Evolutionary conservation across 495 filamentous ascomycete species (phyloP).

Genomic region (Pseudoneurospora amorphoporcata): DNA sequence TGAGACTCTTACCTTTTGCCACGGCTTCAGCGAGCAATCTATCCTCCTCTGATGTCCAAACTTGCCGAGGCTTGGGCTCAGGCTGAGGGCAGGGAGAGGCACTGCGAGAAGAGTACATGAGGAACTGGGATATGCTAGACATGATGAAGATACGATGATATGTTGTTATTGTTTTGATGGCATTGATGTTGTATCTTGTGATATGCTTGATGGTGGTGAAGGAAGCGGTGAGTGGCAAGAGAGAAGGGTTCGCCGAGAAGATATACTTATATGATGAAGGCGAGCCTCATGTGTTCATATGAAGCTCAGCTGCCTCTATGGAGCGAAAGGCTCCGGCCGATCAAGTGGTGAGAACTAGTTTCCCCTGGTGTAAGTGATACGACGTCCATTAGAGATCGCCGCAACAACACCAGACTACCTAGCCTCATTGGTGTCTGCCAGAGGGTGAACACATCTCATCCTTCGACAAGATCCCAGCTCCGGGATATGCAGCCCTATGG

Average conservation of each 20-base stretch:
- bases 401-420: background rate
- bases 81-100: background rate
- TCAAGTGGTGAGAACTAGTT: background rate
- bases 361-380: background rate
- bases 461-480: background rate
- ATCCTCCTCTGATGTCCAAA: conserved; percentile 23
- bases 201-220: background rate
- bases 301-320: background rate
- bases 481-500: background rate
- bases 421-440: background rate
- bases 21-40: conserved; percentile 14
- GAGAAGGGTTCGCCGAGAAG: background rate
- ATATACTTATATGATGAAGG: background rate
- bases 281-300: background rate
- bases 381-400: background rate
- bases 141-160: background rate
- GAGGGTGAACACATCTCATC: background rate
- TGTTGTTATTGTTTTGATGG: background rate
- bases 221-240: background rate
- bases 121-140: background rate
- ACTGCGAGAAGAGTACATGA: background rate
- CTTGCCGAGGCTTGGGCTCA: conserved; percentile 11
- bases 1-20: conserved; percentile 5
- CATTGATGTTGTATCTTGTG: background rate
- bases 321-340: background rate